Percentiles rank a stretch among this genome's conserved stretches.
Conservation (phyloP, 805 yeast species). For the Ogataea corticis region DNA sequence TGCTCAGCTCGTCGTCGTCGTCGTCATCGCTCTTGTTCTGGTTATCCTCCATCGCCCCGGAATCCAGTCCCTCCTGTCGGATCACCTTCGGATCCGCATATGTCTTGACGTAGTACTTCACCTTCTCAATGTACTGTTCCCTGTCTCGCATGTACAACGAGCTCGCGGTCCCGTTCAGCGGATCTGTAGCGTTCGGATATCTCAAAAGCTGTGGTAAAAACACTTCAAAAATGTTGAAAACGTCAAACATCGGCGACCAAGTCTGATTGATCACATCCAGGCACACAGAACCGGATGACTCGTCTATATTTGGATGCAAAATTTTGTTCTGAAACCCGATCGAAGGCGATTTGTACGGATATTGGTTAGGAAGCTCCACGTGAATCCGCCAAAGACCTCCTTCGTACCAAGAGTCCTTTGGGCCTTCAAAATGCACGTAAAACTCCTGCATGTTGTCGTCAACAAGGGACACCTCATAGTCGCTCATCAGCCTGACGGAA, state of each 20-base stretch:
- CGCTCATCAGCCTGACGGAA: constrained; percentile 72
- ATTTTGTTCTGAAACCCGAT: constrained; percentile 91
- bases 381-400: constrained; percentile 89
- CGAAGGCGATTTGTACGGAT: constrained; percentile 94
- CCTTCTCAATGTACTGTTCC: constrained; percentile 63
- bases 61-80: constrained; percentile 26
- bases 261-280: constrained; percentile 95
- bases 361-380: constrained; percentile 92
- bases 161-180: constrained; percentile 88
- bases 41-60: constrained; percentile 29
- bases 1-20: constrained; percentile 33
- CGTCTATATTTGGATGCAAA: constrained; percentile 94
- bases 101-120: constrained; percentile 68
- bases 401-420: constrained; percentile 82
- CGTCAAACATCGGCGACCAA: constrained; percentile 97
- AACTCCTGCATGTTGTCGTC: constrained; percentile 88
- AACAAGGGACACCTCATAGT: constrained; percentile 80
- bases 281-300: constrained; percentile 87
- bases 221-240: constrained; percentile 86
- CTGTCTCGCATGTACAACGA: constrained; percentile 71
- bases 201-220: constrained; percentile 88
- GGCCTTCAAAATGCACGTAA: constrained; percentile 82
- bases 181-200: constrained; percentile 94
- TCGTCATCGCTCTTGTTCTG: constrained; percentile 26
- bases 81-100: constrained; percentile 53